These are phyloP conservation scores for Leccinum variicolor DNA, from an alignment of 768 basidiomycete genomes.

Conservation along the genomic window DNA sequence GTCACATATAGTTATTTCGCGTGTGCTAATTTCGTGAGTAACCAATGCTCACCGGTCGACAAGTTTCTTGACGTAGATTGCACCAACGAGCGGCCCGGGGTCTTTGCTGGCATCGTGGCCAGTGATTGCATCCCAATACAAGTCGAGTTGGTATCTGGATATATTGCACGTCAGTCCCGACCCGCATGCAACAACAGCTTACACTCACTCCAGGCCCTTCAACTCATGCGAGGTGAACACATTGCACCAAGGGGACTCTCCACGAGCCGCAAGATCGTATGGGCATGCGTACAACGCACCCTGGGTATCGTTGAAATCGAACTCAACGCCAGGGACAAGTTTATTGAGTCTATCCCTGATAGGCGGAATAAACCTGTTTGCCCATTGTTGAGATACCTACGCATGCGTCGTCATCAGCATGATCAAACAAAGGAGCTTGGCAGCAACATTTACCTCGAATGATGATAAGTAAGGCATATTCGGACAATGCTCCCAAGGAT, in stretches of 20 bases:
- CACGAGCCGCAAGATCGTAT: conserved; percentile 37
- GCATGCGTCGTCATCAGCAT: neutral
- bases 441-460: neutral
- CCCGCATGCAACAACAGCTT: neutral
- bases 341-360: conserved; percentile 36
- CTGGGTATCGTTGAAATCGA: conserved; percentile 30
- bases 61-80: conserved; percentile 37
- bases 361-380: conserved; percentile 32
- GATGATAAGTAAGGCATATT: neutral
- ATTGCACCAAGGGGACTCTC: conserved; percentile 39
- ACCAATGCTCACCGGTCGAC: conserved; percentile 31
- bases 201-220: conserved; percentile 34
- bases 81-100: conserved; percentile 35
- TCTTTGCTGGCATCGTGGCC: conserved; percentile 28
- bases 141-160: conserved; percentile 36
- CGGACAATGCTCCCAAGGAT: conserved; percentile 36
- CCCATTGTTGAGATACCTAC: conserved; percentile 27
- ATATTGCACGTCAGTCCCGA: neutral
- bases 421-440: neutral
- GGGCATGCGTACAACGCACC: conserved; percentile 42
- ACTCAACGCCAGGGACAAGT: conserved; percentile 30
- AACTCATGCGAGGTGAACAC: conserved; percentile 35
- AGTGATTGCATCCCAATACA: conserved; percentile 30
- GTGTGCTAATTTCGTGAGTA: neutral
- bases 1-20: neutral